phyloP scores from a whole-genome alignment of 192 early-diverging fungal species.

The Rhizophagus prolifer region DNA sequence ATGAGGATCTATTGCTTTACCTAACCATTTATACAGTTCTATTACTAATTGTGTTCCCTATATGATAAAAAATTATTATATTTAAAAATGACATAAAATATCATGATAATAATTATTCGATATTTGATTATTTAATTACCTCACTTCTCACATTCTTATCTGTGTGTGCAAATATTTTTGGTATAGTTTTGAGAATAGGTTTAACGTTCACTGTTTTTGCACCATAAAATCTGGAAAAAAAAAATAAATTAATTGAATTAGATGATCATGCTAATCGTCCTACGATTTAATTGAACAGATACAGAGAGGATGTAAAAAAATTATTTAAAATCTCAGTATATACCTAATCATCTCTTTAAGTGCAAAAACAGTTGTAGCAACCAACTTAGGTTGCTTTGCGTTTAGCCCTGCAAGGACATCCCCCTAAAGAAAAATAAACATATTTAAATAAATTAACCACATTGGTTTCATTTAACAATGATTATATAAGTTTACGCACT shows the following conservation, averaged over 20 bases:
- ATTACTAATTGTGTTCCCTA: slow-evolving; percentile 66
- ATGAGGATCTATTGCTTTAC: slow-evolving; percentile 74
- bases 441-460: not conserved
- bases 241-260: not conserved
- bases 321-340: slow-evolving; percentile 11
- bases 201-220: slow-evolving; percentile 76
- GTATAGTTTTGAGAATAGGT: slow-evolving; percentile 78
- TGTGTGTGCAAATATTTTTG: slow-evolving; percentile 90
- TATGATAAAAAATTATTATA: not conserved
- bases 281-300: too few relatives aligned
- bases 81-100: not conserved
- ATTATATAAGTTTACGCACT: slow-evolving; percentile 46
- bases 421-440: slow-evolving; percentile 48
- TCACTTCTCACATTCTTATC: slow-evolving; percentile 93
- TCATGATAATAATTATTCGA: not conserved
- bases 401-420: slow-evolving; percentile 72
- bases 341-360: slow-evolving; percentile 64
- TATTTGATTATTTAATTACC: slow-evolving; percentile 47
- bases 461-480: not conserved
- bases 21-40: slow-evolving; percentile 94
- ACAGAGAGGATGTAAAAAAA: not conserved
- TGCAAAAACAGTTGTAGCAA: slow-evolving; percentile 67
- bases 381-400: slow-evolving; percentile 92
- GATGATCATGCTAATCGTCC: too few relatives aligned
- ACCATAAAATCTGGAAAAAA: slow-evolving; percentile 68